Conservation (phyloP, 176 grass and related monocot genomes). For the Triticum turgidum region DNA sequence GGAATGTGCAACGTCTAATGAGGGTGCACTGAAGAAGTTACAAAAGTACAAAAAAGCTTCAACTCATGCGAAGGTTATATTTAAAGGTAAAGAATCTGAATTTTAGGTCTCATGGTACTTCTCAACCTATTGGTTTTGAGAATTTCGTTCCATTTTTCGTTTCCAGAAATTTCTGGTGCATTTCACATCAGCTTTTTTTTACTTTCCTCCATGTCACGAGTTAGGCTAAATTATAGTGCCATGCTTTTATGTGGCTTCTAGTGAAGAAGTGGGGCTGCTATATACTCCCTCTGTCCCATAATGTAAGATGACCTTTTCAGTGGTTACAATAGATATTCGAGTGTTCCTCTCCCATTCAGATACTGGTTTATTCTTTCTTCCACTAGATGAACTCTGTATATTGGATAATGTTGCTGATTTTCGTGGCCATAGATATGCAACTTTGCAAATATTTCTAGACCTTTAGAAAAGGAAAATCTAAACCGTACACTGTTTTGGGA, state of each 20-base stretch:
- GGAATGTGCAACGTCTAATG: background rate
- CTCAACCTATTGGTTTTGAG: background rate
- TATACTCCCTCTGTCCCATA: background rate
- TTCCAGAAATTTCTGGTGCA: background rate
- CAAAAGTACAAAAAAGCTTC: background rate
- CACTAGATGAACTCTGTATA: background rate
- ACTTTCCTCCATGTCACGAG: background rate
- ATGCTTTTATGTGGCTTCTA: background rate
- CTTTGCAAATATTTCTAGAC: background rate
- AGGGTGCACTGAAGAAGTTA: background rate
- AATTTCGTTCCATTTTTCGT: background rate
- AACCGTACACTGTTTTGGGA: background rate
- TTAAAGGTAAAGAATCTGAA: background rate
- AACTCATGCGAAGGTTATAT: background rate
- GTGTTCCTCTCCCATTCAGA: background rate
- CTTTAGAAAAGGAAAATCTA: background rate
- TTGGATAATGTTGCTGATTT: too few species aligned
- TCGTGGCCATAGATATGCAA: background rate
- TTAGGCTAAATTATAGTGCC: background rate
- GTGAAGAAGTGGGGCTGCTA: background rate
- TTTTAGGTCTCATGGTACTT: background rate
- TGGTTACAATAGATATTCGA: background rate
- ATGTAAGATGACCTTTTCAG: background rate
- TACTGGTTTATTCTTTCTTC: background rate
- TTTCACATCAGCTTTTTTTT: background rate